Base-by-base conservation (phyloP, 345 rosid species). In the Euphorbia pulcherrima region DNA sequence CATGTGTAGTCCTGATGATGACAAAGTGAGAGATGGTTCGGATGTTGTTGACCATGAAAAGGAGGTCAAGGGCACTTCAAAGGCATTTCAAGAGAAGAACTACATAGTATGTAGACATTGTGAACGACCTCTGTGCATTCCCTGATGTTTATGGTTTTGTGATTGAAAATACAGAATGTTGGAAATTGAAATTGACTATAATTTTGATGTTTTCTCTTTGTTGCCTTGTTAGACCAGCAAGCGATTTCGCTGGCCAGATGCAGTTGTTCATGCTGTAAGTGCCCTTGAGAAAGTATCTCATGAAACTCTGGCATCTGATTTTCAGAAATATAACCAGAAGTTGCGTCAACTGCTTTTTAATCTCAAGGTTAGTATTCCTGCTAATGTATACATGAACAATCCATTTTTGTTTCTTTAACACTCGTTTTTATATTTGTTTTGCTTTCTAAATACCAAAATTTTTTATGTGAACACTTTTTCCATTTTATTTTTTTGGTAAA, bases 221-320 rank as follows among this genome's bases (percentile, higher is more conserved):
- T 56, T 69, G 58, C 61, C 56, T 68, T 41, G 78, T 67, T 84
- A 91, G 99, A 77, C 40, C 41, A 70, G 55, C 51, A 84, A 82
- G 63, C 61, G 70, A 28, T 90, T 92, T 70, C 60, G 76, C 71
- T 95, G 98, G 97, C 99, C 97, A 37, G 92, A 95, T 83, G 87
- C 78, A 77, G 96, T 94, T 61, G 89, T 91, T 79, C 77, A 85
- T 65, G 84, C 90, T 6, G 86, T 90, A 59, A 71, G 70, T 74
- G 89, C 92, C 58, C 96, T 95, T 73, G 99, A 95, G 89, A 78
- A 82, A 79, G 97, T 87, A 18, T 80, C 87, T 13, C 92, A 91
- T 79, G 88, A 82, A 57, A 64, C 93, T 54, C 83, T 91, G 72
- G 77, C 89, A 14, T 73, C 77, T 0, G 97, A 94, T 84, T 89